phyloP scores from a whole-genome alignment of 2,329 filamentous ascomycete genomes.

The Aspergillus hiratsukae region DNA sequence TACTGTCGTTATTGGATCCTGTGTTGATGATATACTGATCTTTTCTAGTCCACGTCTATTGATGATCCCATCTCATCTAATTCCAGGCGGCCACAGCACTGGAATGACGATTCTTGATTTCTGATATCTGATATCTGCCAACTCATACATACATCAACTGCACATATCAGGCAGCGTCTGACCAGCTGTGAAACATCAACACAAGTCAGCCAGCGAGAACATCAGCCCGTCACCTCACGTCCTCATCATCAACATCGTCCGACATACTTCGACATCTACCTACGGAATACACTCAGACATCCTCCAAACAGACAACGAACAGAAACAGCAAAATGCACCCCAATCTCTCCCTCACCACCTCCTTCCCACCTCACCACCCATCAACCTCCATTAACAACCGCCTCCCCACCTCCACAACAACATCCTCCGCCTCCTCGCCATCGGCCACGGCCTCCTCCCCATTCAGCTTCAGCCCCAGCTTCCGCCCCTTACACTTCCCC shows the following conservation, averaged over 20 bases:
- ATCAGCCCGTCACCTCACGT: not conserved
- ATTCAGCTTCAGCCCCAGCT: slow-evolving; percentile 10
- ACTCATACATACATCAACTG: not conserved
- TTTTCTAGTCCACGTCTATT: not conserved
- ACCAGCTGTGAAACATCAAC: not conserved
- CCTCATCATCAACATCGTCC: not conserved
- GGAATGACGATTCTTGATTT: not conserved
- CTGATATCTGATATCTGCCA: not conserved
- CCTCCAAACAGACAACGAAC: slow-evolving; percentile 1
- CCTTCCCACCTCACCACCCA: slow-evolving; percentile 22
- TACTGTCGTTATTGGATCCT: not conserved
- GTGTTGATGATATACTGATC: not conserved
- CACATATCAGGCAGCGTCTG: not conserved
- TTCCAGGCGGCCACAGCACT: not conserved
- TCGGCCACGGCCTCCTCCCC: slow-evolving; percentile 21
- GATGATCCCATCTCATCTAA: not conserved
- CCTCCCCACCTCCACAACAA: slow-evolving; percentile 19
- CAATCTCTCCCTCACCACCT: slow-evolving; percentile 28
- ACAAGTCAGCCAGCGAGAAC: not conserved
- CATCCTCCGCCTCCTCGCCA: slow-evolving; percentile 20
- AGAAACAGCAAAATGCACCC: slow-evolving; percentile 16
- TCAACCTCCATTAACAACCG: slow-evolving; percentile 15
- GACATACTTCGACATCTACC: not conserved
- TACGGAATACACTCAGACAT: not conserved
- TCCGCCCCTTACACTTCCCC: not conserved